Evolutionary conservation across 257 asterid species (phyloP), one percentile per base, ranked within the genome.

Genomic region (Eustoma russellianum): DNA sequence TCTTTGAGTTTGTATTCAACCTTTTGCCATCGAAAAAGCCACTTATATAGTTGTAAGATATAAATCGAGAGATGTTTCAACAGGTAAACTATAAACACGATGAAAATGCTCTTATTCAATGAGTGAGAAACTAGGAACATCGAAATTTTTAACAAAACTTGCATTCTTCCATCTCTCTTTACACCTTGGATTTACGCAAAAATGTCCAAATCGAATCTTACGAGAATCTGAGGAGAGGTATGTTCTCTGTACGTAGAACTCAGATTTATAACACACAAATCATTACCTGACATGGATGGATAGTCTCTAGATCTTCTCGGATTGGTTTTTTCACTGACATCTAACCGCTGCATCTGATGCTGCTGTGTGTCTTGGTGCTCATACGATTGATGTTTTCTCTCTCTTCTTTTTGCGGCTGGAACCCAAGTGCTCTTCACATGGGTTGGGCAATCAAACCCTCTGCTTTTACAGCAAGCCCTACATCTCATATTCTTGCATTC

Each of bases 321-420:
- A 59, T 15, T 60, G 69, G 56, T 69, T 60, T 45, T 57, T 62
- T 53, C 59, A 61, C 46, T 44, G 18, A 13, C 30, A 47, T 57
- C 67, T 0, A 58, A 50, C 34, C 54, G 59, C 28, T 16, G 53
- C 34, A 56, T 70, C 5, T 68, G 74, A 40, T 44, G 33, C 7
- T 47, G 69, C 33, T 57, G 79, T 0, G 8, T 11, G 13, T 66
- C 69, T 41, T 53, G 48, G 0, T 60, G 64, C 30, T 24, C 17
- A 8, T 80, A 7, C 0, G 72, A 70, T 33, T 77, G 92, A 17
- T 79, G 84, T 51, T 82, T 93, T 24, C 93, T 54, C 61, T 88
- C 91, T 24, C 97, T 60, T 52, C 97, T 70, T 76, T 88, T 80
- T 9, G 60, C 18, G 1, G 60, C 60, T 5, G 60, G 49, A 55